Base-by-base conservation (phyloP, 2,329 filamentous ascomycete species). In the Thielaviopsis euricoi region DNA sequence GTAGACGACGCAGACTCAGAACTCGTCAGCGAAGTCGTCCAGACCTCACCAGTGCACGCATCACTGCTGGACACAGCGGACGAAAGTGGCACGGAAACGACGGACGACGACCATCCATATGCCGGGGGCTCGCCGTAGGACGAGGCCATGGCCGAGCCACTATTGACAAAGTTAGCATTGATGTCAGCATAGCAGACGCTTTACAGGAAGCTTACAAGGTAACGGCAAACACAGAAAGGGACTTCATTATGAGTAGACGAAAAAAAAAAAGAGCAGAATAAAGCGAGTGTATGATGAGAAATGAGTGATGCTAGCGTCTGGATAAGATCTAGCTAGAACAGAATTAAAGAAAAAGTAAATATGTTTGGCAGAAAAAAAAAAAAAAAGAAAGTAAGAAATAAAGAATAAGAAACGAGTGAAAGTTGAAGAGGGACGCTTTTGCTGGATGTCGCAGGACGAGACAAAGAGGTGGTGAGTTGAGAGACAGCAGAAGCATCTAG, bases 121-220 rank as follows among this genome's bases (percentile, higher is more conserved):
- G 50, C 19, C 19, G 56, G 56, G 26, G 50, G 50, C n/a, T 52
- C 56, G 23, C 58, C 58, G 50, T 60, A 60, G 21, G 43, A 25
- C 6, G 40, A 26, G 19, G 56, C 51, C 50, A 60, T 57, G 40
- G 58, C 55, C 19, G 54, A 56, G 55, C 58, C 43, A 48, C 54
- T 56, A 37, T 17, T n/a, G n/a, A n/a, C n/a, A n/a, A n/a, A n/a
- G n/a, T n/a, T n/a, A n/a, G n/a, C 10, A 4, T 15, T 33, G 29
- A 12, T 9, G 37, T 43, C 13, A 43, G 37, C 37, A 33, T 33
- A n/a, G n/a, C n/a, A n/a, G n/a, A 33, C 29, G 29, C 6, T 6
- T 33, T 33, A 43, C 10, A 7, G 17, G 15, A 7, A n/a, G 54
- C 54, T 50, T 60, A 60, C 58, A 56, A 40, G 22, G 55, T 17